A percentile compares a stretch with the other conserved stretches of the same genome.
Evolutionary conservation across 129 eudicot species (phyloP).

Genomic region (Artemisia annua): DNA sequence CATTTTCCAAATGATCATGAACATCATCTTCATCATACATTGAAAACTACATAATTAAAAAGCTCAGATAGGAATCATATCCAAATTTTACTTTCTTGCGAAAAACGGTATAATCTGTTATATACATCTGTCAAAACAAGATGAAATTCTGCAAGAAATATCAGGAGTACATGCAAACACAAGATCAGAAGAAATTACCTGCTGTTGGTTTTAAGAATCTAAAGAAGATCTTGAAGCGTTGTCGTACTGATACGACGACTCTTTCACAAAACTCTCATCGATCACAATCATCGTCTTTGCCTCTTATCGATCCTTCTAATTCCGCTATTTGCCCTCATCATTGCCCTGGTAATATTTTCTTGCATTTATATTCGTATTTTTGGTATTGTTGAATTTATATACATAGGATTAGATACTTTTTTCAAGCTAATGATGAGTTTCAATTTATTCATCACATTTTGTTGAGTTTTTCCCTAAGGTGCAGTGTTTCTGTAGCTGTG

Average conservation of each 20-base stretch:
- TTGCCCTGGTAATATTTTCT: constrained; percentile 55
- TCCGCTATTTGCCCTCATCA: constrained; percentile 47
- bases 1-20: neutral
- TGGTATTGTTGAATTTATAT: neutral
- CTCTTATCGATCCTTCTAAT: constrained; percentile 18
- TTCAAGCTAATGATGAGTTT: neutral
- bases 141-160: constrained; percentile 96
- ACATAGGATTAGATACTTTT: neutral
- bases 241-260: constrained; percentile 38
- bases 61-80: neutral
- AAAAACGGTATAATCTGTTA: too few relatives aligned
- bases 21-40: neutral
- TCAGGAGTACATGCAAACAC: constrained; percentile 79
- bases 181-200: constrained; percentile 56
- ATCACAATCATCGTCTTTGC: constrained; percentile 18
- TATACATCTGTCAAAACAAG: neutral
- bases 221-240: constrained; percentile 75
- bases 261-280: constrained; percentile 29
- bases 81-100: too few relatives aligned
- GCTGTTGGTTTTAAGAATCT: constrained; percentile 82
- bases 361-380: neutral
- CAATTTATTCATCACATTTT: neutral
- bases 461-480: neutral
- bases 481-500: neutral
- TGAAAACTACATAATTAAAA: neutral